phyloP scores from a whole-genome alignment of 345 rosid genomes.

The Populus alba region DNA sequence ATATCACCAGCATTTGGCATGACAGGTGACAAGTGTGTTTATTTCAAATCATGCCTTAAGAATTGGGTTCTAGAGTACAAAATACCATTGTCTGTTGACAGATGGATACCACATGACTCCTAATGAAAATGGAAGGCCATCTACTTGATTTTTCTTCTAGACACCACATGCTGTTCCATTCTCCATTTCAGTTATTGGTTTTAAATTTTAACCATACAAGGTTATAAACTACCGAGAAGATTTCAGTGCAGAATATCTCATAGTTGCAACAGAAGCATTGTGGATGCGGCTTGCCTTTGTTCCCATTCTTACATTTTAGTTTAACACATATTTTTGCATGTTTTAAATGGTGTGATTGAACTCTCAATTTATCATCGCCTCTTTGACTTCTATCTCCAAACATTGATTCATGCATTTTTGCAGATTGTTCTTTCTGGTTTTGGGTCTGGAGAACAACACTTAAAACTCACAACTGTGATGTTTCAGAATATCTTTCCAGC shows the following conservation, averaged over 20 bases:
- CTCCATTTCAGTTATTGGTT: background rate
- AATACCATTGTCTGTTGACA: background rate
- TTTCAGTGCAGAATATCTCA: background rate
- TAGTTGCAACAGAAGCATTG: background rate
- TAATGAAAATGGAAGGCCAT: background rate
- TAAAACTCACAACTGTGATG: constrained; percentile 79
- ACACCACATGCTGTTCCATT: background rate
- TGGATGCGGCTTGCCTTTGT: background rate
- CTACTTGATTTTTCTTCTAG: background rate
- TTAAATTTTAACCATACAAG: background rate
- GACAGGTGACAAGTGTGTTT: background rate
- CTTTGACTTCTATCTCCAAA: background rate
- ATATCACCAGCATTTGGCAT: background rate
- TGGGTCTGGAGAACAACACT: constrained; percentile 79
- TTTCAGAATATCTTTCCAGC: constrained; percentile 96
- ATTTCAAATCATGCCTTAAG: background rate
- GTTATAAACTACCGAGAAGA: background rate
- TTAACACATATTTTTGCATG: background rate
- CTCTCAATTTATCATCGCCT: background rate
- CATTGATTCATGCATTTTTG: constrained; percentile 5
- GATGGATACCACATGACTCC: background rate
- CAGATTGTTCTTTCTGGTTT: constrained; percentile 97
- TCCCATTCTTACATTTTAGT: background rate
- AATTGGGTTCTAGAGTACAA: background rate
- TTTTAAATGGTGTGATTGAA: background rate